These are phyloP conservation scores for Recurvomyces mirabilis DNA, from an alignment of 495 filamentous ascomycete genomes.

Conservation along the genomic window DNA sequence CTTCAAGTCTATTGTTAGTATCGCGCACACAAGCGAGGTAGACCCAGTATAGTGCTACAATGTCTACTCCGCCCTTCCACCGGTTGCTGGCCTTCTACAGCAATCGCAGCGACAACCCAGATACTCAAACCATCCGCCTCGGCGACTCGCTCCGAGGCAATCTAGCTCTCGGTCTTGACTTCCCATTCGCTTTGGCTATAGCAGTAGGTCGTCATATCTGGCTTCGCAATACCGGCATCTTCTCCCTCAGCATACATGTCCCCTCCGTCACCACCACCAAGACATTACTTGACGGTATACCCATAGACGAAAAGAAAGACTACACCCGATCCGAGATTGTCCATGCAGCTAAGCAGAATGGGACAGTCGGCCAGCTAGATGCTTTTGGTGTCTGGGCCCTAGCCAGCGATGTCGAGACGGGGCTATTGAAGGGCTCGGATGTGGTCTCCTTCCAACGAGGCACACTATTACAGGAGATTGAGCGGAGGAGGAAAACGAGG, in stretches of 20 bases:
- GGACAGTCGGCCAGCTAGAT: constrained; percentile 10
- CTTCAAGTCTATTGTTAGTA: no score
- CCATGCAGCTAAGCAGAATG: constrained; percentile 1
- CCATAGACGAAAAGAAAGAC: constrained; percentile 11
- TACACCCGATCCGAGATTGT: constrained; percentile 13
- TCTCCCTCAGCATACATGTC: constrained; percentile 17
- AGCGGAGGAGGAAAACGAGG: constrained; percentile 14
- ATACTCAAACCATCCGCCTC: constrained; percentile 17
- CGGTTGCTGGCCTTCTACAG: constrained; percentile 19
- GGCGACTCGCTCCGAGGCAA: constrained; percentile 18
- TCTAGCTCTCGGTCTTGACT: constrained; percentile 19
- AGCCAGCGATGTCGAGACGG: constrained; percentile 12
- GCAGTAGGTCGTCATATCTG: constrained; percentile 16
- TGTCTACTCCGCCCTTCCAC: constrained; percentile 19
- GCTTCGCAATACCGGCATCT: constrained; percentile 13
- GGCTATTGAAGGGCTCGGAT: constrained; percentile 12
- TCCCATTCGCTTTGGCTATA: constrained; percentile 17
- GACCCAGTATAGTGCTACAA: no score
- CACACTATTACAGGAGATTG: constrained; percentile 7
- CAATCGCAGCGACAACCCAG: constrained; percentile 6
- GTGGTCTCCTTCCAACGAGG: constrained; percentile 15
- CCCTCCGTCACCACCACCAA: constrained; percentile 4
- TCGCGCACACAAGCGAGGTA: no score
- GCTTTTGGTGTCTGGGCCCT: constrained; percentile 19
- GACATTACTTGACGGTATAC: constrained; percentile 11